Evolutionary conservation across 345 rosid species (phyloP), one percentile per base, ranked within the genome.

Genomic region (Gynandropsis gynandra): DNA sequence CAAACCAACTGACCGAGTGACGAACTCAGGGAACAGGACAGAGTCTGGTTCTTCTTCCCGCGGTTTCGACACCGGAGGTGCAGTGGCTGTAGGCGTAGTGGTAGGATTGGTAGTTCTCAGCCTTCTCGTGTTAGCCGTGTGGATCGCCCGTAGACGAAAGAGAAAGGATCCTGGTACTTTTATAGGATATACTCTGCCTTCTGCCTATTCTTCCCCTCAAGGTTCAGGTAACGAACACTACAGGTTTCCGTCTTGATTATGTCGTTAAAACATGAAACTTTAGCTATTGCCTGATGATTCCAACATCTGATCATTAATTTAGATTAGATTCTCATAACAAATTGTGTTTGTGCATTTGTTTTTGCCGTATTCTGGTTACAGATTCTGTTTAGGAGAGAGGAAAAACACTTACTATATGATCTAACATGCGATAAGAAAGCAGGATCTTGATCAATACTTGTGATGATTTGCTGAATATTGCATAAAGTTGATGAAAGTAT

Each of bases 141-240:
- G 88, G 95, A 59, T 87, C 38, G 67, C 59, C 40, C 76, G 69
- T 13, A 80, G 71, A 67, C 76, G 80, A 36, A 87, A 76, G 73
- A 64, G 72, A 71, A 82, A 60, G 76, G 75, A 62, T n/a, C 57
- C 49, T 24, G 71, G 70, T 47, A 37, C 74, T 20, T 68, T 76
- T 32, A 54, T 58, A 64, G 83, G 81, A 13, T 79, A 85, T 58
- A 51, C 59, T 33, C 88, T 89, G 8, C 83, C 89, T 41, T 92
- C 97, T 16, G 83, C 94, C 43, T 71, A 71, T 67, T 81, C 92
- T 16, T 87, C 88, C 41, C 87, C 96, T 18, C 96, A 87, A 62
- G 80, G 79, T 65, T 87, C 98, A 78, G 98, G 98, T 87, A 69
- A 54, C 54, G n/a, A 42, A 10, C 4, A 36, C 42, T 31, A 13